Conservation (phyloP, 164 flowering plant species). For the Umbellularia californica region DNA sequence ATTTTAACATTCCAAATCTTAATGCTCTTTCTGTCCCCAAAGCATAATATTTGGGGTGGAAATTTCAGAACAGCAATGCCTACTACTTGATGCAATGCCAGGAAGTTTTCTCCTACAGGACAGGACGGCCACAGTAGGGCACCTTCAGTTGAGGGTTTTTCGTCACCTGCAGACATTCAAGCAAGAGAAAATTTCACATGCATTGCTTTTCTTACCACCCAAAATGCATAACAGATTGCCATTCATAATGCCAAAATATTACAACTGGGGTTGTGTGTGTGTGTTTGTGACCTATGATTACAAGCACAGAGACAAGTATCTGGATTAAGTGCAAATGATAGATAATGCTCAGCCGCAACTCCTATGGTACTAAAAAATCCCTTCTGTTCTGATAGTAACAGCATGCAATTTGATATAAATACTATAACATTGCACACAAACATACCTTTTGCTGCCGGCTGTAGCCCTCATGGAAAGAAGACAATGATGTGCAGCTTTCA, state of each 20-base stretch:
- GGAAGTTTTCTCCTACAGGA: neutral
- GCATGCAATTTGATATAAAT: neutral
- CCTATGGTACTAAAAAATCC: too few relatives aligned
- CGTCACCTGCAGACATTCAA: neutral
- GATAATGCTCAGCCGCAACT: too few relatives aligned
- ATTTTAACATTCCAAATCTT: too few relatives aligned
- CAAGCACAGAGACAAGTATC: too few relatives aligned
- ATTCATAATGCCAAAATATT: too few relatives aligned
- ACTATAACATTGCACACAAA: neutral
- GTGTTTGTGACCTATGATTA: too few relatives aligned
- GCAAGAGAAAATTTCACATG: too few relatives aligned
- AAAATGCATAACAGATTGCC: too few relatives aligned
- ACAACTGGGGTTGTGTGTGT: too few relatives aligned
- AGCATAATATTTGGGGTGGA: neutral
- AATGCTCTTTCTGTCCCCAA: neutral
- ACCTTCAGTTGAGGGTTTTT: neutral
- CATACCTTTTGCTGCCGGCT: constrained; percentile 37
- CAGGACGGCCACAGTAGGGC: neutral
- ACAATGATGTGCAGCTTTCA: constrained; percentile 14
- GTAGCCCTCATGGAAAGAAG: constrained; percentile 24
- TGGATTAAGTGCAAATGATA: too few relatives aligned
- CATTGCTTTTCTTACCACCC: too few relatives aligned
- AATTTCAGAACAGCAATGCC: neutral
- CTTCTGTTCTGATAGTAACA: neutral
- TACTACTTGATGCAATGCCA: neutral